Evolutionary conservation across 148 eudicot species (phyloP), one percentile per base, ranked within the genome.

Genomic region (Vaccinium myrtillus): DNA sequence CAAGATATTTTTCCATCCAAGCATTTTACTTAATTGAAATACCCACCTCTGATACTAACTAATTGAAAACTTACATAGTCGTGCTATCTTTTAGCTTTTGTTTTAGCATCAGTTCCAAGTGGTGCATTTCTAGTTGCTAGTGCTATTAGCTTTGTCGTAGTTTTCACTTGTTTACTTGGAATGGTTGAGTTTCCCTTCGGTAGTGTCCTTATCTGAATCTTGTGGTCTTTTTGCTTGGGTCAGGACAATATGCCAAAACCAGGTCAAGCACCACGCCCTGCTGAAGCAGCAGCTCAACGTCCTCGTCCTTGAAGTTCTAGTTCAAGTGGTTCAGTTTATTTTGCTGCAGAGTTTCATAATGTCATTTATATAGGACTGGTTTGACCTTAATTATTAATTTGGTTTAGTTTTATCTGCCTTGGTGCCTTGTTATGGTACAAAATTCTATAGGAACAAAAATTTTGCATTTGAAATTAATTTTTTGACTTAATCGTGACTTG

Each of bases 171-270:
- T n/a, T 49, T 23, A 78, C 23, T 79, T 30, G 48, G 56, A 13
- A 53, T 36, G 43, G 36, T 58, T 30, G 27, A 50, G 21, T 49
- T 49, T 50, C 58, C 59, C 4, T 10, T 50, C 39, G 21, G 23
- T 50, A n/a, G n/a, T 5, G 30, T 27, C 12, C 50, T 55, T 18
- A 78, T 54, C 6, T 78, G 65, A 78, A 14, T 56, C 19, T 77
- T 50, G 0, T 81, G 50, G 16, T 9, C 11, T 21, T 53, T 50
- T 10, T 49, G 49, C n/a, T 54, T n/a, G 46, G 67, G 71, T 30
- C 83, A 82, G 87, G 87, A 86, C 4, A 84, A 86, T 77, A 11
- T 50, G 70, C 84, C 85, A 21, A 77, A 71, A 81, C 85, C 84
- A 13, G 82, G 78, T 67, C 84, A 76, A 53, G 84, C 82, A 76